phyloP scores from a whole-genome alignment of 306 rosid genomes.

The Prunus mume region DNA sequence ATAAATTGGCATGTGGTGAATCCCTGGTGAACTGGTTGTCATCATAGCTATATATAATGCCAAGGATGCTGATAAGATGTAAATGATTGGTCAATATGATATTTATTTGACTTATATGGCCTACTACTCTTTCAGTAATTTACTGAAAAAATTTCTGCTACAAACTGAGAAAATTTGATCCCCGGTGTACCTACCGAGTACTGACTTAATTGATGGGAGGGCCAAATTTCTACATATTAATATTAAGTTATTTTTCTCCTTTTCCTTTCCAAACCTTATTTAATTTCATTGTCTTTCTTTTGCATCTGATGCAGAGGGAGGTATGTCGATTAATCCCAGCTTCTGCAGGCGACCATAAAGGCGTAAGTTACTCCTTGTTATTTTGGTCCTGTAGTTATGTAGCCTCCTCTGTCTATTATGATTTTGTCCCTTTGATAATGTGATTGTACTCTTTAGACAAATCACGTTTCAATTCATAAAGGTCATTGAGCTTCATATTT shows the following conservation, averaged over 20 bases:
- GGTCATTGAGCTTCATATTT: neutral
- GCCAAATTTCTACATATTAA: neutral
- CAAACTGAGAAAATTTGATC: neutral
- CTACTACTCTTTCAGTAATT: neutral
- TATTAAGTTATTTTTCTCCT: neutral
- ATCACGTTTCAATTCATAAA: neutral
- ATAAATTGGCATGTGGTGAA: neutral
- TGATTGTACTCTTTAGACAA: neutral
- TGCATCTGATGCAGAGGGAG: slow-evolving; percentile 68
- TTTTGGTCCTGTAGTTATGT: slow-evolving; percentile 14
- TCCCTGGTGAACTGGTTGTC: neutral
- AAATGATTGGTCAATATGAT: neutral
- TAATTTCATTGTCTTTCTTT: slow-evolving; percentile 16
- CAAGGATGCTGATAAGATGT: neutral
- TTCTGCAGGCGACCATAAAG: slow-evolving; percentile 59
- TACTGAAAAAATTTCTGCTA: neutral
- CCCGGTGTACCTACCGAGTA: neutral
- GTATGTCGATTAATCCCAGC: slow-evolving; percentile 81
- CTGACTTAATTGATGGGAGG: neutral
- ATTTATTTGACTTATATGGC: neutral
- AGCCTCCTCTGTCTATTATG: neutral
- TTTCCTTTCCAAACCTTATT: slow-evolving; percentile 10
- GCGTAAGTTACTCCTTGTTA: slow-evolving; percentile 53
- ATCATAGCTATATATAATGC: neutral
- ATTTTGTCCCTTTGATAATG: neutral